Conservation (phyloP, 2,329 filamentous ascomycete genomes). For the Chrysosporium keratinophilum region DNA sequence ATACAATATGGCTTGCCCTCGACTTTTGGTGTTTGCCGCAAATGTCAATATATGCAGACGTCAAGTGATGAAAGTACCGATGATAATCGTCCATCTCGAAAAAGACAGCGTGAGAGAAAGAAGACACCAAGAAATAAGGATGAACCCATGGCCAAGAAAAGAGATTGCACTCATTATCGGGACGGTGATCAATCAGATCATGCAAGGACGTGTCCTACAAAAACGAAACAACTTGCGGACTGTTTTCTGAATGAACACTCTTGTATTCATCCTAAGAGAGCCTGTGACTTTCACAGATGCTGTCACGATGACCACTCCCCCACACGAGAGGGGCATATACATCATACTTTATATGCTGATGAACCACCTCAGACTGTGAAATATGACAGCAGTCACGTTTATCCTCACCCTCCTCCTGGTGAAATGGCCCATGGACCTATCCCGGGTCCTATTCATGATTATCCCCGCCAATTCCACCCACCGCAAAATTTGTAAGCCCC, state of each 20-base stretch:
- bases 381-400: not conserved
- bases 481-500: not conserved
- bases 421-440: not conserved
- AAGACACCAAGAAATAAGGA: not conserved
- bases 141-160: not conserved
- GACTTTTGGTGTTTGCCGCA: slow-evolving; percentile 10
- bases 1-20: slow-evolving; percentile 2
- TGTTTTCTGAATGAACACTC: not conserved
- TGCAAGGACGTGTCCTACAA: not conserved
- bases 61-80: slow-evolving; percentile 11
- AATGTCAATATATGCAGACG: slow-evolving; percentile 8
- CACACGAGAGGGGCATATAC: not conserved
- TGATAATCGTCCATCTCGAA: not conserved
- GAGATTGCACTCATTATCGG: not conserved
- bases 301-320: not conserved
- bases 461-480: not conserved
- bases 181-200: not conserved
- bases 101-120: not conserved
- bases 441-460: not conserved
- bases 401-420: not conserved
- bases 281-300: not conserved
- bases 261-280: not conserved
- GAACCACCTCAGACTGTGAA: not conserved
- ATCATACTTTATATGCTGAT: not conserved
- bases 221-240: not conserved